These are phyloP conservation scores for Populus pruinosa DNA, from an alignment of 345 rosid species.

Conservation along the genomic window DNA sequence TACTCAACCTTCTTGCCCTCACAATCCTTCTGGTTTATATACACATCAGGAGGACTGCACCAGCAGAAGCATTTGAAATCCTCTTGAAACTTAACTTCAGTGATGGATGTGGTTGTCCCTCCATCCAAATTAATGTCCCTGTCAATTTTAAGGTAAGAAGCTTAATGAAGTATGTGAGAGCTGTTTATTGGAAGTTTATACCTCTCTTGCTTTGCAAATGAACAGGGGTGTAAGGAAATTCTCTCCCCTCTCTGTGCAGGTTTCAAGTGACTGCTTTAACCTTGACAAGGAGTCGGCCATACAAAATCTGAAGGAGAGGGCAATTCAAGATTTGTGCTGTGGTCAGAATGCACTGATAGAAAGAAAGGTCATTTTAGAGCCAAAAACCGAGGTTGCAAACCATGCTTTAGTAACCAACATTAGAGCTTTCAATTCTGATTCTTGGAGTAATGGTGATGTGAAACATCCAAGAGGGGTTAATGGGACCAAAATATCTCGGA, in stretches of 20 bases:
- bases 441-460: slow-evolving; percentile 41
- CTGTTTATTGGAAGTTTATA: not conserved
- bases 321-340: slow-evolving; percentile 43
- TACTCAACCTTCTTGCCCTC: not conserved
- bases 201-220: not conserved
- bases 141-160: slow-evolving; percentile 65
- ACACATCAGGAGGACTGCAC: slow-evolving; percentile 69
- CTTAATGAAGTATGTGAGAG: not conserved
- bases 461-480: slow-evolving; percentile 44
- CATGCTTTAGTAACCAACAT: slow-evolving; percentile 70
- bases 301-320: slow-evolving; percentile 51
- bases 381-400: slow-evolving; percentile 51
- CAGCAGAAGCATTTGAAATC: slow-evolving; percentile 61
- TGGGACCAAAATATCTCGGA: slow-evolving; percentile 37
- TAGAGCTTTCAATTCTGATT: slow-evolving; percentile 36
- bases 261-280: slow-evolving; percentile 28
- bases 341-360: slow-evolving; percentile 42
- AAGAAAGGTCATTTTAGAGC: slow-evolving; percentile 25
- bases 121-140: slow-evolving; percentile 60
- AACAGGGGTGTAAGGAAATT: not conserved
- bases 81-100: slow-evolving; percentile 61
- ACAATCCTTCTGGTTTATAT: slow-evolving; percentile 6
- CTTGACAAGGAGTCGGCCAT: slow-evolving; percentile 45
- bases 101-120: slow-evolving; percentile 74
- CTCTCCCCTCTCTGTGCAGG: slow-evolving; percentile 35